Conservation (phyloP, 768 basidiomycete genomes). For the Amanita rubescens region DNA sequence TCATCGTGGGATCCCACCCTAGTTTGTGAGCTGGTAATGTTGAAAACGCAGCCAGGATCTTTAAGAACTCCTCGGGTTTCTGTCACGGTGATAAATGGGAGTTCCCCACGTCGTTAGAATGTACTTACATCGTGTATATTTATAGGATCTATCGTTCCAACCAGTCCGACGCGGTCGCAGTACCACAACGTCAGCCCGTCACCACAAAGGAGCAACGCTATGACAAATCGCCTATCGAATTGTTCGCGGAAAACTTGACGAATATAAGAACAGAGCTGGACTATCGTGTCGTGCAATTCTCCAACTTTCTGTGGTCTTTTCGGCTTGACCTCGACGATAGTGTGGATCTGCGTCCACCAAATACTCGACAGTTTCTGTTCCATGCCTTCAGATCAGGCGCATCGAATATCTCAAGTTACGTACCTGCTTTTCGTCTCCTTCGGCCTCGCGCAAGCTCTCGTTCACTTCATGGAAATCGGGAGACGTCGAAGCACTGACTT, state of each 20-base stretch:
- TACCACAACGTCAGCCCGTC: conserved; percentile 6
- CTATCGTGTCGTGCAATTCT: background rate
- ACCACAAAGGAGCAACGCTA: conserved; percentile 3
- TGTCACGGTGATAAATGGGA: background rate
- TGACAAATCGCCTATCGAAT: conserved; percentile 8
- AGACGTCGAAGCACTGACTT: background rate
- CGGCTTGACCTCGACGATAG: background rate
- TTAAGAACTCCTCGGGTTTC: background rate
- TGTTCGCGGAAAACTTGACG: conserved; percentile 10
- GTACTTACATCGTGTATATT: conserved; percentile 6
- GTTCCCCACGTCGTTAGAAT: background rate
- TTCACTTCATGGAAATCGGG: background rate
- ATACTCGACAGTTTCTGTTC: background rate
- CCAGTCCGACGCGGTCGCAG: conserved; percentile 10
- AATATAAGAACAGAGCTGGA: conserved; percentile 7
- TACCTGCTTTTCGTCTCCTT: background rate
- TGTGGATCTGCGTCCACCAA: background rate
- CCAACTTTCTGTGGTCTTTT: background rate
- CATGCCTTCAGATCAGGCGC: background rate
- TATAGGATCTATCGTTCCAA: conserved; percentile 7
- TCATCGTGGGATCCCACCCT: background rate
- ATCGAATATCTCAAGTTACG: background rate
- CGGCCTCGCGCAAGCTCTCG: too few relatives aligned
- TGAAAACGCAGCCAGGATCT: background rate
- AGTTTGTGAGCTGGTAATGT: background rate